Conservation (phyloP, 2,329 filamentous ascomycete genomes). For the Colletotrichum ledebouriae region DNA sequence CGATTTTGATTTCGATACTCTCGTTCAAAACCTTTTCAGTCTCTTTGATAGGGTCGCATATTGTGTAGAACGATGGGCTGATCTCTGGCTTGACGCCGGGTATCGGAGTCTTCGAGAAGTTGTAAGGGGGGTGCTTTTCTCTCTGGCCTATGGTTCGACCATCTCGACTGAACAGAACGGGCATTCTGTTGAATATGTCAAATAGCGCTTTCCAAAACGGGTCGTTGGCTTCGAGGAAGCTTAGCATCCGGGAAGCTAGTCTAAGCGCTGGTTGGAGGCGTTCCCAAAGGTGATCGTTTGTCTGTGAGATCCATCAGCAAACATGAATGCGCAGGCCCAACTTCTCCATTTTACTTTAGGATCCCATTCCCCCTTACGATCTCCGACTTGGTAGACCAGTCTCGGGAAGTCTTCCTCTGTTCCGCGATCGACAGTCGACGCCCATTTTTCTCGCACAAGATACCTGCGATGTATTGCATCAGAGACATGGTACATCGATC, state of each 20-base stretch:
- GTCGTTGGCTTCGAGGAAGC: slow-evolving; percentile 35
- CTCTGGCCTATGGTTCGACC: slow-evolving; percentile 15
- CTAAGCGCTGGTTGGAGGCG: slow-evolving; percentile 48
- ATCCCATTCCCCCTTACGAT: slow-evolving; percentile 46
- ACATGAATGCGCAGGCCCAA: background rate
- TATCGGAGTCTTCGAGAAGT: background rate
- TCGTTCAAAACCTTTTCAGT: background rate
- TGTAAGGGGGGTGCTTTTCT: background rate
- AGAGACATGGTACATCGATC: no score
- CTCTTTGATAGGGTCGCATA: background rate
- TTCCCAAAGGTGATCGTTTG: slow-evolving; percentile 47
- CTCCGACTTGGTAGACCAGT: slow-evolving; percentile 45
- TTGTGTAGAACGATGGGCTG: background rate
- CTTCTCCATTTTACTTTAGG: slow-evolving; percentile 39
- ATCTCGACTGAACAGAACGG: slow-evolving; percentile 39
- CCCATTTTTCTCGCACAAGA: slow-evolving; percentile 32
- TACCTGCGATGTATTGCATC: slow-evolving; percentile 5
- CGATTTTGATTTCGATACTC: slow-evolving; percentile 15
- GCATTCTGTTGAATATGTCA: slow-evolving; percentile 46
- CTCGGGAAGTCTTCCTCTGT: background rate
- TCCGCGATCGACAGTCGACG: background rate
- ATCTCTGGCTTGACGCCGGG: background rate
- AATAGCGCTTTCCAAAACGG: slow-evolving; percentile 44
- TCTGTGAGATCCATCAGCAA: slow-evolving; percentile 35
- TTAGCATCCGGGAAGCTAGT: slow-evolving; percentile 46